Base-by-base conservation (phyloP, 1,139 yeast genomes). In the Martiniozyma asiatica region DNA sequence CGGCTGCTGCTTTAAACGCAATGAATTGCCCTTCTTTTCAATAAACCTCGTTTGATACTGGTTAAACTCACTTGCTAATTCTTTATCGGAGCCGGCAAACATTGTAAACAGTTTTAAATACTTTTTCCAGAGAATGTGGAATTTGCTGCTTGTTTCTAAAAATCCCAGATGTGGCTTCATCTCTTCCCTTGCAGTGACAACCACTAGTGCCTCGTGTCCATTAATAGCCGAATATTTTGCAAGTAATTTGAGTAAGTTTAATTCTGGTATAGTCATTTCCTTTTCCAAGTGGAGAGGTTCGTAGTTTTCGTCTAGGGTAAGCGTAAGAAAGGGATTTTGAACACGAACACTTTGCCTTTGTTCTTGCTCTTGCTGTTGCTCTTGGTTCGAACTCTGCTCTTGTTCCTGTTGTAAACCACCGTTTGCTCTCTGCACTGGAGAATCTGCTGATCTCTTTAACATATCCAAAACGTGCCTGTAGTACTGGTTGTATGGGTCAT, bases 141-240 rank as follows among this genome's bases (percentile, higher is more conserved):
- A 56, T 1, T 89, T 69, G 52, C 87, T 94, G 0, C 52, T 48
- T 1, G 61, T 54, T 12, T 68, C 57, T 22, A 85, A 50, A 47
- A 89, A 89, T 25, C 71, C 84, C 52, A 80, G 81, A 46, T 78
- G 84, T 4, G 62, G 61, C 22, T 63, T 57, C 29, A 65, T 60
- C 9, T 50, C 51, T 10, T 52, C 53, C 22, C 41, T 32, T 11
- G 52, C n/a, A n/a, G 55, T 35, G 63, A 56, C 2, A 39, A 37
- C 36, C 63, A 65, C 18, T 56, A 47, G 27, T 22, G 17, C 45
- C 51, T 26, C 68, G 51, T 23, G 53, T 50, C 5, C 7, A 63
- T 48, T 41, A 68, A 71, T 45, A 2, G 73, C 82, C 2, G 70
- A 71, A 44, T 69, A 74, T 33, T 73, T 61, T 0, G 97, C 96